Evolutionary conservation across 2,329 filamentous ascomycete species (phyloP).

Genomic region (Microcyclosporella mali): DNA sequence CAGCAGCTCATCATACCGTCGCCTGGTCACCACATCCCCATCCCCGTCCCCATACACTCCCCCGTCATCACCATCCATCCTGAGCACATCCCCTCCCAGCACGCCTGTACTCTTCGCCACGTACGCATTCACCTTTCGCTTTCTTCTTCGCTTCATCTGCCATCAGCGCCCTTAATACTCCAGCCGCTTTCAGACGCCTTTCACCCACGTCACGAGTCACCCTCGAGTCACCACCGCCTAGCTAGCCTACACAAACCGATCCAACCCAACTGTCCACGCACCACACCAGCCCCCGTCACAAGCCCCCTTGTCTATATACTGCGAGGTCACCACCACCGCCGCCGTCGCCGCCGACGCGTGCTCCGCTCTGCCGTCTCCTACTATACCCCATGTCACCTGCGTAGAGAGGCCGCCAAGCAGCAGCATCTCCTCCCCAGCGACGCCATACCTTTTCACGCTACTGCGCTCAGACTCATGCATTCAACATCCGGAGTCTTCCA

Average conservation of each 20-base stretch:
- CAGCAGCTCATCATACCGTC: too few relatives aligned
- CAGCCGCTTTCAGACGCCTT: neutral
- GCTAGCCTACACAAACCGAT: too few relatives aligned
- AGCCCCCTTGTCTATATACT: slow-evolving; percentile 1
- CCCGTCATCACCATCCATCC: too few relatives aligned
- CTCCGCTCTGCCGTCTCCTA: neutral
- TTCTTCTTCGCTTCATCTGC: neutral
- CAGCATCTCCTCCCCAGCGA: slow-evolving; percentile 6
- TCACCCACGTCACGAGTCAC: neutral
- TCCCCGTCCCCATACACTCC: too few relatives aligned
- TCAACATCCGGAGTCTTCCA: slow-evolving; percentile 4
- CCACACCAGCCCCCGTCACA: slow-evolving; percentile 5
- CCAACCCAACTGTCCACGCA: neutral
- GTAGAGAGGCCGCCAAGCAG: slow-evolving; percentile 10
- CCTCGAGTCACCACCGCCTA: slow-evolving; percentile 7
- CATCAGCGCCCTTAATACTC: neutral
- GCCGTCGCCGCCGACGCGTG: slow-evolving; percentile 1
- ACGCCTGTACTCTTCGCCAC: too few relatives aligned
- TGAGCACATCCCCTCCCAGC: too few relatives aligned
- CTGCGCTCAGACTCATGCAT: slow-evolving; percentile 13
- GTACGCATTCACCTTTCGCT: neutral
- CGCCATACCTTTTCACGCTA: slow-evolving; percentile 2
- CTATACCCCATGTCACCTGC: slow-evolving; percentile 5
- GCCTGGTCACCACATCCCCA: too few relatives aligned
- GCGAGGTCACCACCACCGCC: neutral